Evolutionary conservation across 192 early-diverging fungal genomes (phyloP), one percentile per base, ranked within the genome.

Genomic region (Backusella westeae): DNA sequence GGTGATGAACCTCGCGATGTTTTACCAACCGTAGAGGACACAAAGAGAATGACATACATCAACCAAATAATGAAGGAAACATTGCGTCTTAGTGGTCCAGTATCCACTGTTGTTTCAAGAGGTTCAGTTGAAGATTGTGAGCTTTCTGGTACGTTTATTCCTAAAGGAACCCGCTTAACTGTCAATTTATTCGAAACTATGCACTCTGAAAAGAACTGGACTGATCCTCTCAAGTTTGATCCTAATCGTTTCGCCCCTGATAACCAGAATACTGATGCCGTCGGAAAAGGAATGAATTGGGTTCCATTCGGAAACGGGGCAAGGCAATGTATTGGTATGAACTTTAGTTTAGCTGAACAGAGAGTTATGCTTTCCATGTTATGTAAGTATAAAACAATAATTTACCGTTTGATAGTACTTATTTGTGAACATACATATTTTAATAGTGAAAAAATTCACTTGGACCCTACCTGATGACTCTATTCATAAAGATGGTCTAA

Each of bases 311-410:
- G 89, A 69, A 80, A 83, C 10, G 91, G 91, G 8, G 70, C 80
- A 15, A 84, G 87, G 35, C 83, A 88, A 81, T 91, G 88, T 75
- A 82, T 91, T n/a, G 91, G 88, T 41, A 88, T 87, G 87, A 88
- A 88, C 68, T 92, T 91, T 67, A 82, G 83, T 9, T 76, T 92
- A 34, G 70, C 84, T n/a, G 89, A 91, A 74, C 88, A 88, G 78
- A 79, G 83, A 12, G 83, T 91, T 6, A 78, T 85, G 12, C 78
- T 90, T 14, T 67, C 87, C 12, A 88, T 90, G 78, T 86, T 75
- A 70, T 46, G 78, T 80, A 72, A 71, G 74, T 75, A 14, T 53
- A 26, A 67, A 67, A 67, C 4, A 26, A 67, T 17, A 67, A n/a
- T 36, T 36, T 34, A 0, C 2, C 3, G 1, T 49, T n/a, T 49